Conservation (phyloP, 371 early-diverging fungal genomes). For the Circinella umbellata region DNA sequence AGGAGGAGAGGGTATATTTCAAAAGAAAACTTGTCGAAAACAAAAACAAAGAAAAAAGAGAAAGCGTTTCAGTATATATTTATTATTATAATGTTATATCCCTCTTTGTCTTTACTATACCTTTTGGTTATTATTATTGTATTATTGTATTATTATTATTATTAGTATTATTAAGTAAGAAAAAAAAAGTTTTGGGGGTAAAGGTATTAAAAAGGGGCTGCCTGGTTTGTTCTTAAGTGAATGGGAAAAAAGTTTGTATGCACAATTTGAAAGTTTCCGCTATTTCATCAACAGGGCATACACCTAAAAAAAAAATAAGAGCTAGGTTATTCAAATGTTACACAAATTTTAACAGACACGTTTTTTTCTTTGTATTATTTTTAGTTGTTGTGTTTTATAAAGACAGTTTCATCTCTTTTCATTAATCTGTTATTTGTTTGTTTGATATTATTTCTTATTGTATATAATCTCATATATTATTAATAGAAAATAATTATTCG, state of each 20-base stretch:
- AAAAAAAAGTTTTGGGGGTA: too few relatives aligned
- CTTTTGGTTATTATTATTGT: too few relatives aligned
- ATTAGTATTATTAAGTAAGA: too few relatives aligned
- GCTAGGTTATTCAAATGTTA: not conserved
- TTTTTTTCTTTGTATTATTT: not conserved
- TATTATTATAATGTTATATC: not conserved
- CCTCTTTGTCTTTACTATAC: not conserved
- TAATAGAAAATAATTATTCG: too few relatives aligned
- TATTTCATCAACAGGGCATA: not conserved
- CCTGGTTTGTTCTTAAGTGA: too few relatives aligned
- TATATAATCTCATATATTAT: too few relatives aligned
- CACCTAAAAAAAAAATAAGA: not conserved
- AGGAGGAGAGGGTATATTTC: not conserved
- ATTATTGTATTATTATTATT: too few relatives aligned
- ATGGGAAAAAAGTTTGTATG: too few relatives aligned
- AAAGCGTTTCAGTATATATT: not conserved
- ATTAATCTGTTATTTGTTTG: too few relatives aligned
- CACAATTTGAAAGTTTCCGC: not conserved
- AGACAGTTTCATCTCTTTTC: not conserved
- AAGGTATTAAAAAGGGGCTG: not conserved
- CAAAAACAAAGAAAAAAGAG: not conserved
- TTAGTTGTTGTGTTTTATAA: not conserved
- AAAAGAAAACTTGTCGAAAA: too few relatives aligned
- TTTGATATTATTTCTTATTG: too few relatives aligned
- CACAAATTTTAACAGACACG: not conserved